A percentile compares a stretch with the other conserved stretches of the same genome.
These are phyloP conservation scores for Ceratobasidium sp. DNA, from an alignment of 1,284 basidiomycete genomes.

Conservation along the genomic window DNA sequence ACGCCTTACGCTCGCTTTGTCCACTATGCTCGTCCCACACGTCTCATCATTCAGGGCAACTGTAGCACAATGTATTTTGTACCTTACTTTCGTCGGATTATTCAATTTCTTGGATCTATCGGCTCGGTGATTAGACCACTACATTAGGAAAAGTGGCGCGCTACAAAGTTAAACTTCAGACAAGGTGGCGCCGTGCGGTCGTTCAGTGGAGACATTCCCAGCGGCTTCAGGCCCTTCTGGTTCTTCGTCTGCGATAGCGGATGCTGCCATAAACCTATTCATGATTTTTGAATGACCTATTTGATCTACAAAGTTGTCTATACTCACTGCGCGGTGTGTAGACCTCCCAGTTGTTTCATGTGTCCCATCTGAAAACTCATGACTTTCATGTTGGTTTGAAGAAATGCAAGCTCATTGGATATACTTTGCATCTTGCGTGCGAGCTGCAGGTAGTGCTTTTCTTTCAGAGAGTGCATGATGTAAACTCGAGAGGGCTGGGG, in stretches of 20 bases:
- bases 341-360: slow-evolving; percentile 37
- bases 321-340: slow-evolving; percentile 40
- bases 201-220: neutral
- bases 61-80: slow-evolving; percentile 45
- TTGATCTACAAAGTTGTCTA: neutral
- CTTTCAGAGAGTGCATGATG: slow-evolving; percentile 38
- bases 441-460: slow-evolving; percentile 42
- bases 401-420: slow-evolving; percentile 39
- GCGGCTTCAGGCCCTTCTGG: slow-evolving; percentile 11
- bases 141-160: neutral
- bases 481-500: neutral
- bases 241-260: slow-evolving; percentile 41
- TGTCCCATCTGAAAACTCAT: slow-evolving; percentile 44
- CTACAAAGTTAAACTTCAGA: slow-evolving; percentile 1
- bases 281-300: neutral
- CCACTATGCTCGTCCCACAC: slow-evolving; percentile 18
- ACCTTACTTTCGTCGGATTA: slow-evolving; percentile 39
- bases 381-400: slow-evolving; percentile 38
- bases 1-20: slow-evolving; percentile 36
- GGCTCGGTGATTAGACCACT: neutral
- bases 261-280: slow-evolving; percentile 40
- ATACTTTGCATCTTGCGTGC: slow-evolving; percentile 42
- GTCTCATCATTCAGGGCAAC: slow-evolving; percentile 29
- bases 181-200: neutral
- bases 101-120: slow-evolving; percentile 14